Evolutionary conservation across 2,329 filamentous ascomycete genomes (phyloP), one percentile per base, ranked within the genome.

Genomic region (Pseudogymnoascus sp.): DNA sequence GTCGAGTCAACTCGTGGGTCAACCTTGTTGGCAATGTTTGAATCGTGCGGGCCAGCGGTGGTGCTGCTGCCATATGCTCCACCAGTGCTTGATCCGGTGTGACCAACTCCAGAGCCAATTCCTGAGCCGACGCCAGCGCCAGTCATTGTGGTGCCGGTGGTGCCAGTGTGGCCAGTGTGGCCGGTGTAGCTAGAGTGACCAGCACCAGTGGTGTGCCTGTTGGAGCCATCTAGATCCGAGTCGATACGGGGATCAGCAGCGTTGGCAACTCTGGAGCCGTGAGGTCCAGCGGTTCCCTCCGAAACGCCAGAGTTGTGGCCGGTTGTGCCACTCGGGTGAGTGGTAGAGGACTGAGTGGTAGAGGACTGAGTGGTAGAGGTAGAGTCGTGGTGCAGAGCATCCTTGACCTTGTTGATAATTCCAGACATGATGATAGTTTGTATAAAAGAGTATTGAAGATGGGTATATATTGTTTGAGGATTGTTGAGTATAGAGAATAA

Each of bases 1-100:
- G 84, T 75, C 11, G 77, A 80, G 72, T 84, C 82, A 62, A 84
- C 79, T 18, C 63, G 40, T 5, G 82, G 81, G 62, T 84, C 82
- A 2, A 75, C 47, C 75, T 82, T 82, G 77, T 84, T 84, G 66
- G 78, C 8, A 35, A 78, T 66, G 68, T 82, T 77, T 42, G 73
- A 77, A 72, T 77, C 77, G 75, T 84, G 81, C 7, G 77, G 78
- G 18, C 77, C 76, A 14, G 76, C 77, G 0, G 76, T 79, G 68
- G 75, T 70, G 76, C 74, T 25, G 61, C 61, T 42, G 14, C 62
- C 62, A 31, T 63, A 61, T 3, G 37, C 23, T 11, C 37, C 60
- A 14, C 61, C 61, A 38, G 61, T 38, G 38, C 66, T 67, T 38
- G 64, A 62, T 40, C 70, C 47, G 35, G 53, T 50, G 44, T 50